Conservation (phyloP, 2,329 filamentous ascomycete genomes). For the Pestalotiopsis sp. region DNA sequence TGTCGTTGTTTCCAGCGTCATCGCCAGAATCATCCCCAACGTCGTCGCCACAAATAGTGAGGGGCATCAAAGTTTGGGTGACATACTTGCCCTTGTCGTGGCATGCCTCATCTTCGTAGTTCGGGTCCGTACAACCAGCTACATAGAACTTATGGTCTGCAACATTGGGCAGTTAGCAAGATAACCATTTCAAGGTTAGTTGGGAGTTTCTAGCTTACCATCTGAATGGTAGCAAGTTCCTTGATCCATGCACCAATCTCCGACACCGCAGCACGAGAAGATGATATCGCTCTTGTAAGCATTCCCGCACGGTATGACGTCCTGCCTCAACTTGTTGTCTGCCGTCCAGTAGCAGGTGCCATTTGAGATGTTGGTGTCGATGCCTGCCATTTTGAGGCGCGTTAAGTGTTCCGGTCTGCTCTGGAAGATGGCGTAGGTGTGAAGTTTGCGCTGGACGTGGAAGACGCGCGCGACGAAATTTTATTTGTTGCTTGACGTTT, state of each 20-base stretch:
- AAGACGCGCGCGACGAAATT: neutral
- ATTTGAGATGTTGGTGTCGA: conserved; percentile 17
- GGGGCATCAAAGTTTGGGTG: conserved; percentile 19
- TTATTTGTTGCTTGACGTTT: neutral
- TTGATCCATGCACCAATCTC: conserved; percentile 20
- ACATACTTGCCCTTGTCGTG: conserved; percentile 19
- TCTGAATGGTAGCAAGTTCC: conserved; percentile 19
- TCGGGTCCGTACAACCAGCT: conserved; percentile 21
- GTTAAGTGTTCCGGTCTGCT: neutral
- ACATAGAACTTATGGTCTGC: conserved; percentile 19
- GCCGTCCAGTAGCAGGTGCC: conserved; percentile 21
- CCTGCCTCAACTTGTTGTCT: conserved; percentile 13
- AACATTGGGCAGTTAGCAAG: neutral
- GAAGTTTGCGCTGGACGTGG: neutral
- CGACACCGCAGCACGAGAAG: conserved; percentile 21
- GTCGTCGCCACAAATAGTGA: conserved; percentile 23
- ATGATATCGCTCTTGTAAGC: conserved; percentile 13
- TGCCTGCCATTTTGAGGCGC: neutral
- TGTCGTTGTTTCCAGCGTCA: no score
- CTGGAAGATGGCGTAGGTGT: neutral
- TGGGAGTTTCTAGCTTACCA: conserved; percentile 23
- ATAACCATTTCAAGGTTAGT: neutral
- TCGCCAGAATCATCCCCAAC: conserved; percentile 10
- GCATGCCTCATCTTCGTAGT: conserved; percentile 18
- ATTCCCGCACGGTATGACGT: conserved; percentile 24